Conservation (phyloP, 2,329 filamentous ascomycete species). For the Aspergillus candidus region DNA sequence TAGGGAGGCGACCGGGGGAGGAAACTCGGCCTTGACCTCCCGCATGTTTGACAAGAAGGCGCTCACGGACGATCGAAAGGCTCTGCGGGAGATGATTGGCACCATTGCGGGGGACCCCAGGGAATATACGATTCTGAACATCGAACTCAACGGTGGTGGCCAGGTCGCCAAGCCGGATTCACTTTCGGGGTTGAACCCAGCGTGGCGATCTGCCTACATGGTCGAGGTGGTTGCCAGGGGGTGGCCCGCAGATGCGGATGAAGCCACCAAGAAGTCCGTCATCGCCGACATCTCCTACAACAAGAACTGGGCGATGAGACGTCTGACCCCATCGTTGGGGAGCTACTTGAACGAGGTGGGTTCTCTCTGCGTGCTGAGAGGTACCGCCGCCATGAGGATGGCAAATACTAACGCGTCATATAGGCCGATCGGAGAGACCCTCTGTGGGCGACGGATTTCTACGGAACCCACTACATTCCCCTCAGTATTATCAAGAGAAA, state of each 20-base stretch:
- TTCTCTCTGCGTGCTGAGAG: neutral
- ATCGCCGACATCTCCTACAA: constrained; percentile 26
- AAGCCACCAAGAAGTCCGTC: constrained; percentile 13
- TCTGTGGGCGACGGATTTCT: constrained; percentile 11
- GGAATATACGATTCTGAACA: constrained; percentile 14
- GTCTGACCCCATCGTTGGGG: constrained; percentile 27
- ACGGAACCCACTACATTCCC: constrained; percentile 5
- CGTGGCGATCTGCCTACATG: constrained; percentile 45
- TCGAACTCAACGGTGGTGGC: constrained; percentile 22
- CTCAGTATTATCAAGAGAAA: constrained; percentile 10
- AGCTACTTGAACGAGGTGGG: constrained; percentile 32
- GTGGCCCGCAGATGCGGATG: constrained; percentile 8
- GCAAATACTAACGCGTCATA: no score
- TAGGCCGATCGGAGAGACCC: constrained; percentile 14
- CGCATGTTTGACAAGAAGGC: constrained; percentile 19
- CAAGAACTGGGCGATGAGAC: constrained; percentile 27
- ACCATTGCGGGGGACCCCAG: constrained; percentile 7
- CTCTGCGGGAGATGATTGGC: constrained; percentile 5
- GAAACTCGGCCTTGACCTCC: constrained; percentile 16
- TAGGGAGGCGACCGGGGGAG: constrained; percentile 16
- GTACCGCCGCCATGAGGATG: no score
- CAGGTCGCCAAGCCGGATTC: constrained; percentile 23
- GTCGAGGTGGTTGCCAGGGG: constrained; percentile 23
- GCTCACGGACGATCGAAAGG: constrained; percentile 2
- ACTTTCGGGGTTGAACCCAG: constrained; percentile 45